Evolutionary conservation across 1,139 yeast genomes (phyloP), one percentile per base, ranked within the genome.

Genomic region (Suhomyces chickasaworum): DNA sequence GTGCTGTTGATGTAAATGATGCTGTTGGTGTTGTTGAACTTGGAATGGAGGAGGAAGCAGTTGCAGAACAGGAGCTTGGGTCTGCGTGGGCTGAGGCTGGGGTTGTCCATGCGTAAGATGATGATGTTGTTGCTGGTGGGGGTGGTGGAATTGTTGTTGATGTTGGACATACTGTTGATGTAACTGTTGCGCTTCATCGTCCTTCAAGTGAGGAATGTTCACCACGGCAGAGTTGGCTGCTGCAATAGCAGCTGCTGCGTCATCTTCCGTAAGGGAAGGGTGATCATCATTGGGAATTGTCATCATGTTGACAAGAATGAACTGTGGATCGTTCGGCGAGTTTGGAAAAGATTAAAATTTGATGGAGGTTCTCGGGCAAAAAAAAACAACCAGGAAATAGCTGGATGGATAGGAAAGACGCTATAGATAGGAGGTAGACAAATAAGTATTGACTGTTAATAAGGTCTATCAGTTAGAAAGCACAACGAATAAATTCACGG

Each of bases 191-290:
- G 55, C 53, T 16, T 59, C 63, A 10, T 59, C 64, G 16, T 55
- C 57, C 37, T 59, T 59, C 34, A 56, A 50, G 51, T 42, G 54
- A 33, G 50, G 54, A 21, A 48, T 48, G 40, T 45, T 27, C 32
- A 52, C 39, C 42, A 49, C 56, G 13, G 52, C 58, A 5, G 66
- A 63, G 31, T 64, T 63, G 32, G 66, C 64, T n/a, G 63, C 65
- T 12, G 66, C 69, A 9, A 61, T 65, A 12, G 61, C 69, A 8
- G 66, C 60, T 22, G 64, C 62, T 12, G 64, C 65, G 44, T 61
- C 66, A 44, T 63, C 66, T 7, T 63, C 57, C 18, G 60, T 46
- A 37, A 61, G 55, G 10, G 50, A 34, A 22, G 57, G 50, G 34
- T 62, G 59, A 38, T 65, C 69, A 32, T 64, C 68, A 41, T 55